Percentiles rank a stretch among this genome's conserved stretches.
These are phyloP conservation scores for Fraxinus floribunda DNA, from an alignment of 305 asterid genomes.

Conservation along the genomic window DNA sequence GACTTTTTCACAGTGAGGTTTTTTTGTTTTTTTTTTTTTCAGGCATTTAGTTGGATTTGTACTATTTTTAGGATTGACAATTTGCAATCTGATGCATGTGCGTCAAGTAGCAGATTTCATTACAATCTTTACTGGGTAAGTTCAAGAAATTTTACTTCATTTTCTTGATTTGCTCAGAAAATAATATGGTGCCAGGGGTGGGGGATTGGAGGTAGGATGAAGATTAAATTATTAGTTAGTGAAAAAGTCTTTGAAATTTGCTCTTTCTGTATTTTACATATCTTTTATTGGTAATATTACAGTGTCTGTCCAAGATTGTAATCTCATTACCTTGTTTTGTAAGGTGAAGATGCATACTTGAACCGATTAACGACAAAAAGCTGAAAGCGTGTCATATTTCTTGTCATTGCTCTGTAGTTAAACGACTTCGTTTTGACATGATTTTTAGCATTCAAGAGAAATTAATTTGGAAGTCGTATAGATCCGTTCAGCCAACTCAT, in stretches of 20 bases:
- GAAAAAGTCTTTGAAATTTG: not conserved
- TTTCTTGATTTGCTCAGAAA: not conserved
- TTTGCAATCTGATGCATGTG: conserved; percentile 51
- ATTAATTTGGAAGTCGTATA: not conserved
- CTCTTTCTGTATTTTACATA: not conserved
- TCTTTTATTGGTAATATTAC: not conserved
- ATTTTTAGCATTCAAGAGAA: not conserved
- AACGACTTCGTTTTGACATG: not conserved
- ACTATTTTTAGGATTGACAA: conserved; percentile 66
- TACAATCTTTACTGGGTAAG: conserved; percentile 68
- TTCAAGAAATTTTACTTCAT: not conserved
- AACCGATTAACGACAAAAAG: not conserved
- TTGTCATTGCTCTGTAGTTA: not conserved
- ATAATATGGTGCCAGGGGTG: not conserved
- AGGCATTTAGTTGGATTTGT: conserved; percentile 89
- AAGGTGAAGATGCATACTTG: not conserved
- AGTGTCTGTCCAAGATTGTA: not conserved
- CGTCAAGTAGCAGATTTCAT: conserved; percentile 76
- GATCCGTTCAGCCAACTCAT: not conserved
- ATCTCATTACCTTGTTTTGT: not conserved
- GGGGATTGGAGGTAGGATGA: not conserved
- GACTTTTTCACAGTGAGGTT: not conserved
- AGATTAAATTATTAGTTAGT: no score
- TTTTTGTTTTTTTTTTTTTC: conserved; percentile 24
- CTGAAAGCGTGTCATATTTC: not conserved